Conservation (phyloP, 1,284 basidiomycete species). For the Chondrostereum purpureum region DNA sequence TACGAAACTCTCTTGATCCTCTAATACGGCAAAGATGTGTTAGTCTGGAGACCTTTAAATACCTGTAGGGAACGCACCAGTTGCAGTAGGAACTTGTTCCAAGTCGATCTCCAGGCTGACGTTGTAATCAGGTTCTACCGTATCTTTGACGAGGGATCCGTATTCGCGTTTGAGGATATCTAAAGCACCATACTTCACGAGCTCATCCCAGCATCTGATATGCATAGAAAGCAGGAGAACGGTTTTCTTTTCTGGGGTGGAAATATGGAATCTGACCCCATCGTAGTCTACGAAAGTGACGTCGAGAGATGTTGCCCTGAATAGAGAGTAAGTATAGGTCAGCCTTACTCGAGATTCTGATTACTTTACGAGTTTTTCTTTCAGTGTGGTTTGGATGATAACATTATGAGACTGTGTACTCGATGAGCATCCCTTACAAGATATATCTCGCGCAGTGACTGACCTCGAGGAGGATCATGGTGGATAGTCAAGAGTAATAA, state of each 20-base stretch:
- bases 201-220: slow-evolving; percentile 95
- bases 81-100: slow-evolving; percentile 72
- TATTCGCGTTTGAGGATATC: slow-evolving; percentile 85
- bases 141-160: slow-evolving; percentile 57
- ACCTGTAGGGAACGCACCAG: slow-evolving; percentile 52
- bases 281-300: slow-evolving; percentile 98
- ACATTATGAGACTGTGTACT: slow-evolving; percentile 75
- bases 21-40: slow-evolving; percentile 33
- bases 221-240: slow-evolving; percentile 88
- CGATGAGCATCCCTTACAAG: neutral
- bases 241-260: slow-evolving; percentile 81
- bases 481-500: neutral
- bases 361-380: slow-evolving; percentile 87
- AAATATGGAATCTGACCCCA: slow-evolving; percentile 91
- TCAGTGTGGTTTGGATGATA: slow-evolving; percentile 87
- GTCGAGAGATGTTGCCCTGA: slow-evolving; percentile 84
- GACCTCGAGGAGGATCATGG: slow-evolving; percentile 44
- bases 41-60: neutral
- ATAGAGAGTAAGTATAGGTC: slow-evolving; percentile 14
- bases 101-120: slow-evolving; percentile 86
- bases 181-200: slow-evolving; percentile 82
- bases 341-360: slow-evolving; percentile 18
- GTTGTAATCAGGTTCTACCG: slow-evolving; percentile 82
- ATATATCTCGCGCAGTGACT: slow-evolving; percentile 1
- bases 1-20: slow-evolving; percentile 75